phyloP scores from a whole-genome alignment of 768 basidiomycete genomes.

The Lentinula detonsa region DNA sequence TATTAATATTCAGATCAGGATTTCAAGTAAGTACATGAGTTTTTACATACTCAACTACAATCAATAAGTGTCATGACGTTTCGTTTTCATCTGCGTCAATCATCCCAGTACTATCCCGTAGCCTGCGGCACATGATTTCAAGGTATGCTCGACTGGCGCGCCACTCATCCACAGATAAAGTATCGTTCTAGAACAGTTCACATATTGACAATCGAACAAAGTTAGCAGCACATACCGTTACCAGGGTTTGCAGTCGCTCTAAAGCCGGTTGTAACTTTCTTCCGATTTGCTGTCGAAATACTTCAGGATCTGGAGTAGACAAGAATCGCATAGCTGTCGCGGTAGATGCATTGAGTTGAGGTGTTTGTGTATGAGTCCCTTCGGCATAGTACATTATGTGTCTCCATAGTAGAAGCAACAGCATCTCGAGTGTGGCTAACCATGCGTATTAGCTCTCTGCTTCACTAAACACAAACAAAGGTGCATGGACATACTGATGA shows the following conservation, averaged over 20 bases:
- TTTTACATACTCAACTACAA: background rate
- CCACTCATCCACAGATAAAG: slow-evolving; percentile 46
- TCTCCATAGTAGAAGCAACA: slow-evolving; percentile 75
- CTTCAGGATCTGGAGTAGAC: slow-evolving; percentile 48
- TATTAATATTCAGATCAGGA: too few species aligned
- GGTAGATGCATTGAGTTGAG: slow-evolving; percentile 15
- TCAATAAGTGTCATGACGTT: background rate
- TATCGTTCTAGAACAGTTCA: slow-evolving; percentile 28
- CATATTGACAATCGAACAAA: slow-evolving; percentile 9
- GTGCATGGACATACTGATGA: slow-evolving; percentile 42
- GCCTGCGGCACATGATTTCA: slow-evolving; percentile 66
- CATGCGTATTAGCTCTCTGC: background rate
- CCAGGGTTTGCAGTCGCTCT: slow-evolving; percentile 45
- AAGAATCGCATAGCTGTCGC: slow-evolving; percentile 50
- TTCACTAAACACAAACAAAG: background rate
- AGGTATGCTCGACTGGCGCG: slow-evolving; percentile 65
- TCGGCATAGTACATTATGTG: slow-evolving; percentile 66
- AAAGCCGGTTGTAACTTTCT: slow-evolving; percentile 51
- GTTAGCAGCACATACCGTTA: slow-evolving; percentile 32
- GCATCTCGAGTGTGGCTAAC: slow-evolving; percentile 68
- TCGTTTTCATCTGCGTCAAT: slow-evolving; percentile 25
- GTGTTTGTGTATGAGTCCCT: slow-evolving; percentile 24
- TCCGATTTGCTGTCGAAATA: slow-evolving; percentile 53
- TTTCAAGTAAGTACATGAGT: background rate
- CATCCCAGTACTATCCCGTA: slow-evolving; percentile 60